Conservation (phyloP, 495 filamentous ascomycete species). For the Penicillium pulvis region DNA sequence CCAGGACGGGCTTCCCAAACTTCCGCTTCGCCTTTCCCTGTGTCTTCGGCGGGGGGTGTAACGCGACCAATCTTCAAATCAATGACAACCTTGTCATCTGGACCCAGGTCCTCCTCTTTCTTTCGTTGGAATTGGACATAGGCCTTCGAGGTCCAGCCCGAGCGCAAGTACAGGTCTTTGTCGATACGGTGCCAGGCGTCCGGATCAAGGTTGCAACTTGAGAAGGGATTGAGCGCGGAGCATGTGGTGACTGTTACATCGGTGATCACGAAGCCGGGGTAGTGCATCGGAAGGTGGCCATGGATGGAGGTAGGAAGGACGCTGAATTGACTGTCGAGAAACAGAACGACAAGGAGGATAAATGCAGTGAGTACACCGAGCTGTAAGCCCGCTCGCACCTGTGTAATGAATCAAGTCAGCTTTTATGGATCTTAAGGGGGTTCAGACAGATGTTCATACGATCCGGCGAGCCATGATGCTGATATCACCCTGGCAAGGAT, state of each 20-base stretch:
- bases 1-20: conserved; percentile 79
- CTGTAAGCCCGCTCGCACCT: conserved; percentile 83
- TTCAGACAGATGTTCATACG: conserved; percentile 29
- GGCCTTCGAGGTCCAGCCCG: conserved; percentile 72
- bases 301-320: conserved; percentile 83
- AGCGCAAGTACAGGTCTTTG: conserved; percentile 86
- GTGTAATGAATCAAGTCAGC: conserved; percentile 16
- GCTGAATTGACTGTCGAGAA: conserved; percentile 79
- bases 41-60: conserved; percentile 62
- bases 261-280: conserved; percentile 78
- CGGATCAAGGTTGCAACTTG: conserved; percentile 76
- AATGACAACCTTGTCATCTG: conserved; percentile 76
- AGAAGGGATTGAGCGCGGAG: conserved; percentile 72
- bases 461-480: conserved; percentile 51
- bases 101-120: conserved; percentile 79
- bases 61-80: conserved; percentile 80
- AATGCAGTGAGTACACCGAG: conserved; percentile 66
- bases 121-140: conserved; percentile 85
- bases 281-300: conserved; percentile 78
- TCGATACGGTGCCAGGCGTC: conserved; percentile 80
- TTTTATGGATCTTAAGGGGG: neutral
- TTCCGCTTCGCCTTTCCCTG: conserved; percentile 57
- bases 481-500: conserved; percentile 40
- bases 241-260: conserved; percentile 86
- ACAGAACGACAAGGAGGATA: conserved; percentile 67